These are phyloP conservation scores for Rhodocollybia butyracea DNA, from an alignment of 768 basidiomycete species.

Conservation along the genomic window DNA sequence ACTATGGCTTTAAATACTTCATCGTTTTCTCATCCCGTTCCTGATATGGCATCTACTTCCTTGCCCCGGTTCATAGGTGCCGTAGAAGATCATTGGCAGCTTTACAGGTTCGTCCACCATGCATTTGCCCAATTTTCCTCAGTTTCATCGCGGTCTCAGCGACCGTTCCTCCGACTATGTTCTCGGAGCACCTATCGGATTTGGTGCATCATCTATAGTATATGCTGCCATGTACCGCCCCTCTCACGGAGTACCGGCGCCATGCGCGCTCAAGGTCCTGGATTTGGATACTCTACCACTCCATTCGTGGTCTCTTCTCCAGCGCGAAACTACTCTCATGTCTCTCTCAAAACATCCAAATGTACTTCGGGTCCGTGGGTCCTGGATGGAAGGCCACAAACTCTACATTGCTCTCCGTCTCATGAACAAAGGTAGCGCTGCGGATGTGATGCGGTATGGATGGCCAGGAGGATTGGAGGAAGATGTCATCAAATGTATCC, in stretches of 20 bases:
- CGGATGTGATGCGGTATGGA: slow-evolving; percentile 80
- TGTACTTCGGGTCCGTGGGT: slow-evolving; percentile 86
- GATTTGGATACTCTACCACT: slow-evolving; percentile 80
- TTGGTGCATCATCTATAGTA: slow-evolving; percentile 90
- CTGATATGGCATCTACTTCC: slow-evolving; percentile 9
- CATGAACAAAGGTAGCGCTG: slow-evolving; percentile 86
- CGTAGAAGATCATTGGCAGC: slow-evolving; percentile 79
- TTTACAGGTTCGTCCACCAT: slow-evolving; percentile 58
- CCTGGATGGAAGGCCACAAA: slow-evolving; percentile 83
- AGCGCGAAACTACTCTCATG: slow-evolving; percentile 89
- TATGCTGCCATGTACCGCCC: slow-evolving; percentile 70
- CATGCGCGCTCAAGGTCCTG: slow-evolving; percentile 86
- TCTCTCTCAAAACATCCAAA: slow-evolving; percentile 92
- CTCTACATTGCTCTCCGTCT: slow-evolving; percentile 84
- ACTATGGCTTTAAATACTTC: slow-evolving; percentile 5
- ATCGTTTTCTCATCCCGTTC: background rate
- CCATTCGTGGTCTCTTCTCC: slow-evolving; percentile 66
- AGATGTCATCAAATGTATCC: slow-evolving; percentile 79
- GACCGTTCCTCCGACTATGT: slow-evolving; percentile 71
- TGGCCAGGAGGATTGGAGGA: slow-evolving; percentile 92
- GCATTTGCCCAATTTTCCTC: slow-evolving; percentile 1
- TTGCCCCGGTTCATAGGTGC: slow-evolving; percentile 62
- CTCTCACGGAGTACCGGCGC: slow-evolving; percentile 33
- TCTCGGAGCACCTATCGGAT: slow-evolving; percentile 78
- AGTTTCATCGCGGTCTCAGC: slow-evolving; percentile 32